Conservation (phyloP, 106 monocot species). For the Dendrobium huoshanense region DNA sequence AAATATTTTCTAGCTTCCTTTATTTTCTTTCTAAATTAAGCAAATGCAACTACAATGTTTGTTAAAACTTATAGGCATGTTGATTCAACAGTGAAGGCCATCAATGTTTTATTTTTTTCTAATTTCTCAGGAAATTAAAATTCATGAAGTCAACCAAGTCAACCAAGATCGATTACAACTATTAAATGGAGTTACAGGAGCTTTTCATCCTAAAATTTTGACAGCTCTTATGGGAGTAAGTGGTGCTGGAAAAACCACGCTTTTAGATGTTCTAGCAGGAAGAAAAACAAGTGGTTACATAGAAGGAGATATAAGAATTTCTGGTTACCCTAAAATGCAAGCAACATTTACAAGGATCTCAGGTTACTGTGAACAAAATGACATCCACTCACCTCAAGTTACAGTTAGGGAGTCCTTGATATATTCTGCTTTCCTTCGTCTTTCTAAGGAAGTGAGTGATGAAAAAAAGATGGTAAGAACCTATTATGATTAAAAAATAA, state of each 20-base stretch:
- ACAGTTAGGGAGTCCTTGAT: constrained; percentile 57
- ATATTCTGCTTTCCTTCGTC: constrained; percentile 67
- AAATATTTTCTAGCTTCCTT: neutral
- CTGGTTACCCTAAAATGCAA: constrained; percentile 61
- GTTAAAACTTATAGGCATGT: too few species aligned
- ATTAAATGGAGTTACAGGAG: constrained; percentile 46
- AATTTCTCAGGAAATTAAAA: constrained; percentile 52
- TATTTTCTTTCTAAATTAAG: too few species aligned
- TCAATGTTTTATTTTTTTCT: neutral
- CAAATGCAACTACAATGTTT: too few species aligned
- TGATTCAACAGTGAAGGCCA: too few species aligned
- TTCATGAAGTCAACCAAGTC: constrained; percentile 41
- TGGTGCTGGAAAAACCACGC: constrained; percentile 77
- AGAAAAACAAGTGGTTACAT: constrained; percentile 69
- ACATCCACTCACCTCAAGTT: constrained; percentile 69
- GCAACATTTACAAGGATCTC: constrained; percentile 63
- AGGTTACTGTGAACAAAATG: constrained; percentile 74
- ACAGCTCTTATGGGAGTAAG: constrained; percentile 79
- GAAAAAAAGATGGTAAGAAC: constrained; percentile 36
- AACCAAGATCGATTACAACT: constrained; percentile 49
- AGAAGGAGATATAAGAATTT: constrained; percentile 56
- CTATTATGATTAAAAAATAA: neutral
- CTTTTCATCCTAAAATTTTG: constrained; percentile 61
- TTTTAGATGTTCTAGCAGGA: constrained; percentile 76
- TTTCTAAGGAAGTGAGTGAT: constrained; percentile 32